Conservation (phyloP, 116 monocot species). For the Trichopus zeylanicus region DNA sequence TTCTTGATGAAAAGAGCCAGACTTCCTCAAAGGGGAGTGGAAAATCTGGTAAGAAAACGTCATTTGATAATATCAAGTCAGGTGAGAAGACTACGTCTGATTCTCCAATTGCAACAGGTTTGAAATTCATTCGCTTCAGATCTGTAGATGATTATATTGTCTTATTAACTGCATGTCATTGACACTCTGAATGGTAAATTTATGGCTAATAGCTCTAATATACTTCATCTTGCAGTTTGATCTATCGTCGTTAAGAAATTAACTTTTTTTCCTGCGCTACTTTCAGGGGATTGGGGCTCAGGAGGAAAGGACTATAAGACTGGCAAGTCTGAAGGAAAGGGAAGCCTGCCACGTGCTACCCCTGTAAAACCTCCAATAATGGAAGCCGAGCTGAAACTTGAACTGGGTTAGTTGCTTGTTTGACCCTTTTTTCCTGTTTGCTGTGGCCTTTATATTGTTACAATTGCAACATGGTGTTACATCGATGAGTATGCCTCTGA, state of each 20-base stretch:
- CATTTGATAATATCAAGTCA: conserved; percentile 14
- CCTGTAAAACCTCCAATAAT: conserved; percentile 23
- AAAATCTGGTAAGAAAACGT: conserved; percentile 25
- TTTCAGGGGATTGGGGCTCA: conserved; percentile 32
- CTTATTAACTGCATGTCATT: background rate
- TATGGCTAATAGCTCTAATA: background rate
- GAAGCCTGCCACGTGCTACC: conserved; percentile 16
- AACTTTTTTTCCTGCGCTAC: conserved; percentile 1
- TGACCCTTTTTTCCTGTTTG: background rate
- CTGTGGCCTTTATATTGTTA: background rate
- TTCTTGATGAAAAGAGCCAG: background rate
- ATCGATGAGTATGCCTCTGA: background rate
- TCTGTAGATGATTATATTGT: conserved; percentile 5
- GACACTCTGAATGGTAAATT: background rate
- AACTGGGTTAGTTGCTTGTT: conserved; percentile 40
- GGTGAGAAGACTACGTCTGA: conserved; percentile 21
- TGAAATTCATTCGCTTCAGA: background rate
- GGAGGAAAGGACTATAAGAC: conserved; percentile 29
- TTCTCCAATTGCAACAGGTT: conserved; percentile 26
- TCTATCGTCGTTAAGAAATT: background rate
- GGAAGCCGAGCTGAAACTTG: conserved; percentile 60
- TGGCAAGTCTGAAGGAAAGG: conserved; percentile 59
- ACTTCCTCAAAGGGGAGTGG: conserved; percentile 14
- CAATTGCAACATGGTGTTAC: background rate
- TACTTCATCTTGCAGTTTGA: background rate